phyloP scores from a whole-genome alignment of 768 basidiomycete species.

The Termitomyces titanicus region DNA sequence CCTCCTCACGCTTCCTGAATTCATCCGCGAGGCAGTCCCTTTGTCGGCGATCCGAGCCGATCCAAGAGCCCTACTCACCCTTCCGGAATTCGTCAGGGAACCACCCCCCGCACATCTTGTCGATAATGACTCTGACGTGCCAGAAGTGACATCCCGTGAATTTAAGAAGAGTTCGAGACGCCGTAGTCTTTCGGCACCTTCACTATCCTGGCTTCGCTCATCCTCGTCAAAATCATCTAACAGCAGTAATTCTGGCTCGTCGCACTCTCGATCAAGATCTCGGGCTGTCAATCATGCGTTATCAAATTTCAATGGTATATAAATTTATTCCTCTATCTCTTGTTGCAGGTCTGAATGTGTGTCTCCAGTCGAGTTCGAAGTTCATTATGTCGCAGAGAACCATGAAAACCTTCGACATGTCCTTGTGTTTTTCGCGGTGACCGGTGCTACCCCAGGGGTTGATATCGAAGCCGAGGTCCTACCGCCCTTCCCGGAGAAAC shows the following conservation, averaged over 20 bases:
- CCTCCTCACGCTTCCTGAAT: conserved; percentile 56
- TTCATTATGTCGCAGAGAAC: conserved; percentile 63
- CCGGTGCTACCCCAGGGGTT: conserved; percentile 41
- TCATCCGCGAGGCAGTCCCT: conserved; percentile 54
- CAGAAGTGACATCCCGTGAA: conserved; percentile 15
- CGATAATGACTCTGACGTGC: conserved; percentile 7
- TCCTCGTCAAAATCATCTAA: conserved; percentile 24
- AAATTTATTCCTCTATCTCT: neutral
- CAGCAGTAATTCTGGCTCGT: conserved; percentile 4
- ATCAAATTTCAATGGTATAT: conserved; percentile 17
- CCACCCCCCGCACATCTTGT: conserved; percentile 29
- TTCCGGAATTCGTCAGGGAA: conserved; percentile 61
- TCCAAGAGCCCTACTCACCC: conserved; percentile 46
- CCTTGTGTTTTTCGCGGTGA: conserved; percentile 66
- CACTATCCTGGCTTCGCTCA: conserved; percentile 53
- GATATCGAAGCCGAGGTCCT: conserved; percentile 68
- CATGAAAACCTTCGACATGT: conserved; percentile 84
- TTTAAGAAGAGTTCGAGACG: conserved; percentile 32
- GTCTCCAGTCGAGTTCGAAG: conserved; percentile 34
- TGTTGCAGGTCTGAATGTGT: neutral
- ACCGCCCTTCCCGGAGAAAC: conserved; percentile 36
- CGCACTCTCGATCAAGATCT: conserved; percentile 17
- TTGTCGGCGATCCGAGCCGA: conserved; percentile 30
- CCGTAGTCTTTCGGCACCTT: conserved; percentile 59
- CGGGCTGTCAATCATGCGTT: conserved; percentile 8